A percentile compares a stretch with the other conserved stretches of the same genome.
Evolutionary conservation across 768 basidiomycete species (phyloP).

Genomic region (Tricholoma bakamatsutake): DNA sequence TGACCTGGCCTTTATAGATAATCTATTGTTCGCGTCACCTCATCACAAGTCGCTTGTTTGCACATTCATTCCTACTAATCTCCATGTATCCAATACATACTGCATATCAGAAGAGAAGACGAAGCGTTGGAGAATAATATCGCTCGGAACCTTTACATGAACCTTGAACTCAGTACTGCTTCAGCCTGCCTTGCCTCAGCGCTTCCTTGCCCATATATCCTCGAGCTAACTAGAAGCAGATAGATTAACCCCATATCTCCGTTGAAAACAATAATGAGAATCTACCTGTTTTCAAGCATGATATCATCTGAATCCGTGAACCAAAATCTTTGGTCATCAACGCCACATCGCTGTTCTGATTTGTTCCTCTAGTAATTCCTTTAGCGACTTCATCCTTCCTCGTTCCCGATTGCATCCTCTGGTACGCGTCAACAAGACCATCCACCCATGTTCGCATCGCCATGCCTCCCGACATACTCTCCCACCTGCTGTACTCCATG

Average conservation of each 20-base stretch:
- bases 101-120: neutral
- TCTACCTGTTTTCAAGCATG: constrained; percentile 45
- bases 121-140: neutral
- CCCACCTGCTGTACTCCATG: constrained; percentile 50
- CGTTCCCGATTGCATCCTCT: constrained; percentile 21
- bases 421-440: constrained; percentile 36
- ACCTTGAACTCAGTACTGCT: constrained; percentile 48
- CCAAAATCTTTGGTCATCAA: constrained; percentile 52
- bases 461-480: constrained; percentile 50
- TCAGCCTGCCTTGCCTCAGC: constrained; percentile 46
- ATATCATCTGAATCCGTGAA: constrained; percentile 48
- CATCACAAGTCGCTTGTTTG: neutral
- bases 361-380: constrained; percentile 47
- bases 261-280: constrained; percentile 1
- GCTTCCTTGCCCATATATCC: constrained; percentile 40
- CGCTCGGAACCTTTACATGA: constrained; percentile 27
- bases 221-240: constrained; percentile 37
- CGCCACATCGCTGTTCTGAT: constrained; percentile 41
- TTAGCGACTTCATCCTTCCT: constrained; percentile 39
- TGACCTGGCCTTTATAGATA: constrained; percentile 15
- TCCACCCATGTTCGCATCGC: constrained; percentile 53
- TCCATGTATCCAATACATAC: neutral
- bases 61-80: neutral
- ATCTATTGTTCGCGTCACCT: constrained; percentile 8
- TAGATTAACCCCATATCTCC: constrained; percentile 4